Evolutionary conservation across 768 basidiomycete genomes (phyloP).

Genomic region (Lactarius hatsudake): DNA sequence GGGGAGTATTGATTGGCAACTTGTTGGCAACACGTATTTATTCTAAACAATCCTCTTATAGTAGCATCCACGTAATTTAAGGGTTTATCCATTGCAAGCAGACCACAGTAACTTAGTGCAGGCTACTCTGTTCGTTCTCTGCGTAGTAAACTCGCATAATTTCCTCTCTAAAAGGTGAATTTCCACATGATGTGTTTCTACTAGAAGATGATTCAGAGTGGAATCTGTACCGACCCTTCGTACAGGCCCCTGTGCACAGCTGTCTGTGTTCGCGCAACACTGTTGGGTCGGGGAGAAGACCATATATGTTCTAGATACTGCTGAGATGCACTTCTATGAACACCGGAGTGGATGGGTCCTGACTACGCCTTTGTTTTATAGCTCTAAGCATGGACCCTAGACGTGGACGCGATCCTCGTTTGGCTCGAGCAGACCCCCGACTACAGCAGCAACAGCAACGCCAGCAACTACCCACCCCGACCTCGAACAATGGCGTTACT

Average conservation of each 20-base stretch:
- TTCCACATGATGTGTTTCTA: background rate
- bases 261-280: constrained; percentile 16
- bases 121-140: background rate
- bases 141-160: constrained; percentile 3
- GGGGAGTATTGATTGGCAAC: no score
- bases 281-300: constrained; percentile 74
- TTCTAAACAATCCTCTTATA: no score
- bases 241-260: constrained; percentile 19
- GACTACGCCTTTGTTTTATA: constrained; percentile 22
- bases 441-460: constrained; percentile 35
- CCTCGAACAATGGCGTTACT: constrained; percentile 13
- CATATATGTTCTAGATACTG: constrained; percentile 88
- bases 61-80: background rate
- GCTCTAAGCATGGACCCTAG: constrained; percentile 67
- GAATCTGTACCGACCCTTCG: constrained; percentile 74
- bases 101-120: no score
- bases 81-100: background rate
- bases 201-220: constrained; percentile 87
- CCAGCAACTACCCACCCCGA: constrained; percentile 1
- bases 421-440: constrained; percentile 68
- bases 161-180: constrained; percentile 19
- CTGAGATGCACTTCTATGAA: constrained; percentile 48
- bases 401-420: constrained; percentile 75
- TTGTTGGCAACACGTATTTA: no score
- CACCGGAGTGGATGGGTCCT: constrained; percentile 25